These are phyloP conservation scores for Phyllosticta ampelicida DNA, from an alignment of 2,329 filamentous ascomycete species.

Conservation along the genomic window DNA sequence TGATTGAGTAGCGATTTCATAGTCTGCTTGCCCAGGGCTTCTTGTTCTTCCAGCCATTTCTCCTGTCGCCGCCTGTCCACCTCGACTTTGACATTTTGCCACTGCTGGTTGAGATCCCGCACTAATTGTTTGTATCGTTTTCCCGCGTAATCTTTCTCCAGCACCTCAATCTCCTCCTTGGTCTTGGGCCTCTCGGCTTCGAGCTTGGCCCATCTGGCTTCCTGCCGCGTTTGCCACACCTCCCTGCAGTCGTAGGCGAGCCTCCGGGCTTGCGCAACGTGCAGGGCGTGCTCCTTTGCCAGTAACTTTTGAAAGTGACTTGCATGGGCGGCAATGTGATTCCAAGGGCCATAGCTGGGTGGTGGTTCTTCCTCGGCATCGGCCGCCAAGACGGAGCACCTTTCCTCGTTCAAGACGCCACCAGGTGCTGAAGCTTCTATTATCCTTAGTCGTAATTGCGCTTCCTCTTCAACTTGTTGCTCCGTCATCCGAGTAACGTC, in stretches of 20 bases:
- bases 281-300: conserved; percentile 64
- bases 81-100: conserved; percentile 47
- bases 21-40: conserved; percentile 47
- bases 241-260: conserved; percentile 69
- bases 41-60: conserved; percentile 51
- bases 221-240: conserved; percentile 61
- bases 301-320: conserved; percentile 72
- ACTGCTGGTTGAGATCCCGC: conserved; percentile 51
- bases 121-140: conserved; percentile 62
- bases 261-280: conserved; percentile 66
- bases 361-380: conserved; percentile 64
- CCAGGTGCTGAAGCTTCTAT: conserved; percentile 64
- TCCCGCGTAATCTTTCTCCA: conserved; percentile 58
- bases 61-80: conserved; percentile 46
- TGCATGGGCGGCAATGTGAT: conserved; percentile 73
- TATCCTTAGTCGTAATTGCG: conserved; percentile 55
- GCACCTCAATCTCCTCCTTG: conserved; percentile 67
- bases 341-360: conserved; percentile 73
- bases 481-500: conserved; percentile 25
- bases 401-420: conserved; percentile 59
- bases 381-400: conserved; percentile 62
- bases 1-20: conserved; percentile 63
- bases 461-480: conserved; percentile 46
- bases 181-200: conserved; percentile 15
- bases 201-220: conserved; percentile 7